Evolutionary conservation across 1,139 yeast genomes (phyloP).

Genomic region (Debaryomyces psychrophilus): DNA sequence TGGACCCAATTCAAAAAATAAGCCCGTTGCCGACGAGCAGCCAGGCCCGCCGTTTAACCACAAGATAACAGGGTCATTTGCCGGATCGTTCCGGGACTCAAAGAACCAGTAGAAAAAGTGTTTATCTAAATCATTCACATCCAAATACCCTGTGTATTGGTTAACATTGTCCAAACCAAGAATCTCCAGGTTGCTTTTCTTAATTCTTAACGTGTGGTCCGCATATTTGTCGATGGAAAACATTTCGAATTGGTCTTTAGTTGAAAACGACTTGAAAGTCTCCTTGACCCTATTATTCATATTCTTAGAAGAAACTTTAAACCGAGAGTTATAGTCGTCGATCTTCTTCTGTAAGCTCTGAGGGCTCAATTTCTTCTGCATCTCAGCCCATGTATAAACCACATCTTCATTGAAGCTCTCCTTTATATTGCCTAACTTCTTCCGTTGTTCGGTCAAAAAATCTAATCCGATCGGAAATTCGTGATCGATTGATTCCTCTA

Average conservation of each 20-base stretch:
- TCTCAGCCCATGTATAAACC: conserved; percentile 30
- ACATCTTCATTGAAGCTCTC: conserved; percentile 11
- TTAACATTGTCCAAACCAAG: conserved; percentile 58
- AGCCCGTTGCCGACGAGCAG: conserved; percentile 71
- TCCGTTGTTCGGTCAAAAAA: conserved; percentile 13
- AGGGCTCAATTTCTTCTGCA: conserved; percentile 24
- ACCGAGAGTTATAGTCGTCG: conserved; percentile 21
- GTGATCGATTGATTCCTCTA: conserved; percentile 7
- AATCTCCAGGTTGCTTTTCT: conserved; percentile 42
- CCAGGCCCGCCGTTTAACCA: conserved; percentile 48
- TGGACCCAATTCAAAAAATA: conserved; percentile 90
- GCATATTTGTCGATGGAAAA: conserved; percentile 28
- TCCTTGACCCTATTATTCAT: conserved; percentile 18
- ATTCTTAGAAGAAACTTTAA: conserved; percentile 12
- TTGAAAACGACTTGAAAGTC: not conserved
- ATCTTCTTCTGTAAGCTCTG: conserved; percentile 23
- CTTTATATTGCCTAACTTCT: conserved; percentile 10
- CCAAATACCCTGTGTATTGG: conserved; percentile 70
- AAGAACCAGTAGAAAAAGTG: conserved; percentile 89
- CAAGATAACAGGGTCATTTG: conserved; percentile 78
- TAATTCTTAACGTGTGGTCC: conserved; percentile 45
- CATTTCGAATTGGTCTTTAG: conserved; percentile 22
- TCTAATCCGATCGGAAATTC: conserved; percentile 6
- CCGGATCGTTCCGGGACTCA: conserved; percentile 88
- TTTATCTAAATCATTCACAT: conserved; percentile 57